Evolutionary conservation across 1,139 yeast genomes (phyloP).

Genomic region (Saccharomyces pastorianus): DNA sequence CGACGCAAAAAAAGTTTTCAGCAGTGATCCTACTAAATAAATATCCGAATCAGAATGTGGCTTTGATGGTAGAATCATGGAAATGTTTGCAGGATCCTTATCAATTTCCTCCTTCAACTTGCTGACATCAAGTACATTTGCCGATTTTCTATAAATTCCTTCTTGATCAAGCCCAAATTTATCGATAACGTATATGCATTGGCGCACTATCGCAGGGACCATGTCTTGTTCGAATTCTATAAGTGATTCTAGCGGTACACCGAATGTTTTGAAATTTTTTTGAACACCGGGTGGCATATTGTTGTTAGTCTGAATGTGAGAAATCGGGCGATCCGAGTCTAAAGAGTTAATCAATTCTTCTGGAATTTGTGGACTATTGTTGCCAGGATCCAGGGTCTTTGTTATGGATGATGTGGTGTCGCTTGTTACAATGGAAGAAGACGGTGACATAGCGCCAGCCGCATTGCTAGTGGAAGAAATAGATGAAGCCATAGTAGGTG

Average conservation of each 20-base stretch:
- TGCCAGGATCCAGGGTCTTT: conserved; percentile 24
- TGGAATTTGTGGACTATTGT: conserved; percentile 3
- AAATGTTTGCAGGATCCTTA: conserved; percentile 62
- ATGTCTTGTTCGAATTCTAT: conserved; percentile 80
- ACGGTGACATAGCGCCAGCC: conserved; percentile 1
- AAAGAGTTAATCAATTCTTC: background rate
- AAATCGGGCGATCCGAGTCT: conserved; percentile 28
- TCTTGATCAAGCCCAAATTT: conserved; percentile 74
- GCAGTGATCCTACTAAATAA: conserved; percentile 59
- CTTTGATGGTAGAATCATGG: conserved; percentile 45
- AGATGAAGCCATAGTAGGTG: background rate
- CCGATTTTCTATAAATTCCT: conserved; percentile 83
- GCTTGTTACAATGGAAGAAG: conserved; percentile 1
- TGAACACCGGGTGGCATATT: conserved; percentile 35
- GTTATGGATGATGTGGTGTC: conserved; percentile 1
- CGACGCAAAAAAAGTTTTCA: conserved; percentile 58
- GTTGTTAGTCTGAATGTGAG: conserved; percentile 29
- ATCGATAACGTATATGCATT: conserved; percentile 82
- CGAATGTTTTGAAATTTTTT: conserved; percentile 57
- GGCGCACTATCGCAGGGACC: conserved; percentile 85
- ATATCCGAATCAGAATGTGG: conserved; percentile 62
- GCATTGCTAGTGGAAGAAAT: background rate
- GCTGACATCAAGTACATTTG: conserved; percentile 66
- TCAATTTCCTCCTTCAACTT: conserved; percentile 69
- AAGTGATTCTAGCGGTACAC: conserved; percentile 66